A percentile compares a stretch with the other conserved stretches of the same genome.
Evolutionary conservation across 1,284 basidiomycete species (phyloP).

Genomic region (Boletus albobrunnescens): DNA sequence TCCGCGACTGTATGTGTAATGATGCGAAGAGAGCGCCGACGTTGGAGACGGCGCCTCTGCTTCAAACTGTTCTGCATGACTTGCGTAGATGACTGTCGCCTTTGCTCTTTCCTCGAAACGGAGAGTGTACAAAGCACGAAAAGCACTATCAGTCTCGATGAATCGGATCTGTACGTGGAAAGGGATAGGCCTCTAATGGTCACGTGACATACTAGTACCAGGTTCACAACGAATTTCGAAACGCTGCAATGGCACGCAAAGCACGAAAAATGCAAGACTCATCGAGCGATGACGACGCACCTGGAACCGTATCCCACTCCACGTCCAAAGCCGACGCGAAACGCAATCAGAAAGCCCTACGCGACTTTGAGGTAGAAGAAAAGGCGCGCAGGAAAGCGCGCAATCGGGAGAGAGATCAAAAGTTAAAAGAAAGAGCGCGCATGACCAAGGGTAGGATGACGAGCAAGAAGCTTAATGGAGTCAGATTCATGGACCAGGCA

Average conservation of each 20-base stretch:
- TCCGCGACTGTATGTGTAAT: no score
- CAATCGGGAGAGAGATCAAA: constrained; percentile 44
- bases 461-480: constrained; percentile 10
- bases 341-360: constrained; percentile 32
- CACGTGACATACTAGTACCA: no score
- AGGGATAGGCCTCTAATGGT: no score
- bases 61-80: no score
- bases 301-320: constrained; percentile 43
- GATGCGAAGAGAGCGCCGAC: no score
- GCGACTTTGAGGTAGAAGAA: constrained; percentile 35
- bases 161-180: no score
- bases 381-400: constrained; percentile 37
- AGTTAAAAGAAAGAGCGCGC: constrained; percentile 45
- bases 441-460: constrained; percentile 26
- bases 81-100: no score
- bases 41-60: no score
- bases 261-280: constrained; percentile 6
- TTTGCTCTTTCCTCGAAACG: no score
- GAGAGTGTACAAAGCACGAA: no score
- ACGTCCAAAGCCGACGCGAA: constrained; percentile 40
- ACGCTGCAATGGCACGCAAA: constrained; percentile 18
- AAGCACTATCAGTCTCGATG: no score
- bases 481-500: constrained; percentile 10
- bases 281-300: constrained; percentile 38
- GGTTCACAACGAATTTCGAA: no score